phyloP scores from a whole-genome alignment of 345 rosid genomes.

The Arabidopsis suecica region DNA sequence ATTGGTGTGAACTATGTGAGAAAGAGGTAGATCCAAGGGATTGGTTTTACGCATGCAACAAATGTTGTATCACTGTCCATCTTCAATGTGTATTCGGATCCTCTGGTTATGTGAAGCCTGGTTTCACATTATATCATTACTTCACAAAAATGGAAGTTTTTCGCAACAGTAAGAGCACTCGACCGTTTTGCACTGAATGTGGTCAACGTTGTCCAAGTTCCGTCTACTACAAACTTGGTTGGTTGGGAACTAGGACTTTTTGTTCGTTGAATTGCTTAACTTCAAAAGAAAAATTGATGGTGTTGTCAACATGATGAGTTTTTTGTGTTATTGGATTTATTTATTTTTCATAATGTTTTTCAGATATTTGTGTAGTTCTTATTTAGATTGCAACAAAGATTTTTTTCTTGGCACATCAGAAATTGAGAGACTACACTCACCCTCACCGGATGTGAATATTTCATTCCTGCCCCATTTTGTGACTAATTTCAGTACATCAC shows the following conservation, averaged over 20 bases:
- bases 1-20: constrained; percentile 18
- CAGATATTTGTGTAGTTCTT: too few species aligned
- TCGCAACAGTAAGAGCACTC: not conserved
- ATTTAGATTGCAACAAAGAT: not conserved
- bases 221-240: not conserved
- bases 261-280: not conserved
- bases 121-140: not conserved
- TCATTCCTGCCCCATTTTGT: constrained; percentile 43
- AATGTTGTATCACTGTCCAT: constrained; percentile 17
- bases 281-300: not conserved
- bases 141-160: not conserved
- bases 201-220: not conserved
- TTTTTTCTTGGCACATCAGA: not conserved
- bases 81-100: not conserved
- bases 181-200: not conserved
- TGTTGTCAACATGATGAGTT: not conserved
- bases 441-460: too few species aligned
- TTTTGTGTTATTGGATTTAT: too few species aligned
- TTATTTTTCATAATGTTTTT: too few species aligned
- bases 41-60: constrained; percentile 6
- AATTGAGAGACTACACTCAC: too few species aligned
- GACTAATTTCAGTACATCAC: constrained; percentile 71
- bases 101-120: not conserved
- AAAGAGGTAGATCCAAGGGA: not conserved
- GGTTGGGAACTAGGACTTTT: too few species aligned